Conservation (phyloP, 768 basidiomycete genomes). For the Boletus vermiculosoides region DNA sequence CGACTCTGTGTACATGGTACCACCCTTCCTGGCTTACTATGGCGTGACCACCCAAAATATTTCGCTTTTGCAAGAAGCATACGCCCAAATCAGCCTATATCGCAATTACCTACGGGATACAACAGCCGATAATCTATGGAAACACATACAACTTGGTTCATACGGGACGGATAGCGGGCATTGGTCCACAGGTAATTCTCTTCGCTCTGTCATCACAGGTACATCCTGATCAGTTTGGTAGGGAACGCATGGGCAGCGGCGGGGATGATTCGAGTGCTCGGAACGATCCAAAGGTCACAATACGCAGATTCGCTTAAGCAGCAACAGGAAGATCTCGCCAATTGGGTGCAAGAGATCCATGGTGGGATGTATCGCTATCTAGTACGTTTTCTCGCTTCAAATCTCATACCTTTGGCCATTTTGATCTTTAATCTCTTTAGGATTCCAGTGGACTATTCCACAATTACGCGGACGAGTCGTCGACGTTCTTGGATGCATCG, state of each 20-base stretch:
- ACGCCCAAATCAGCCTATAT: conserved; percentile 72
- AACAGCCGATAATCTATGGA: conserved; percentile 60
- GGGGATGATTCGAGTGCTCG: conserved; percentile 81
- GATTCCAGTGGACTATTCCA: conserved; percentile 41
- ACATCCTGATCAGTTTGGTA: conserved; percentile 21
- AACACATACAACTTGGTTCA: conserved; percentile 65
- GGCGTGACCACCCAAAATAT: conserved; percentile 60
- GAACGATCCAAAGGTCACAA: conserved; percentile 64
- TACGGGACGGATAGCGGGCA: conserved; percentile 59
- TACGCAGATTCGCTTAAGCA: conserved; percentile 47
- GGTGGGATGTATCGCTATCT: conserved; percentile 61
- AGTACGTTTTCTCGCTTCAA: conserved; percentile 38
- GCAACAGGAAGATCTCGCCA: conserved; percentile 56
- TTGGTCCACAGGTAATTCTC: conserved; percentile 68
- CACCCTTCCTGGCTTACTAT: conserved; percentile 85
- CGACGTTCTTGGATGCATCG: conserved; percentile 69
- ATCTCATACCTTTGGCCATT: neutral
- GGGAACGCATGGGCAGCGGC: conserved; percentile 90
- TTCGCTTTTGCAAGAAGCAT: conserved; percentile 59
- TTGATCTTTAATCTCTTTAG: neutral
- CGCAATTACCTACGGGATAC: conserved; percentile 59
- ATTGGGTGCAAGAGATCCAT: conserved; percentile 74
- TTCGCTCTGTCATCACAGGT: neutral
- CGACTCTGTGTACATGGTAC: conserved; percentile 83
- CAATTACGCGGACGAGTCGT: conserved; percentile 65